Conservation (phyloP, 257 asterid genomes). For the Penstemon newberryi region DNA sequence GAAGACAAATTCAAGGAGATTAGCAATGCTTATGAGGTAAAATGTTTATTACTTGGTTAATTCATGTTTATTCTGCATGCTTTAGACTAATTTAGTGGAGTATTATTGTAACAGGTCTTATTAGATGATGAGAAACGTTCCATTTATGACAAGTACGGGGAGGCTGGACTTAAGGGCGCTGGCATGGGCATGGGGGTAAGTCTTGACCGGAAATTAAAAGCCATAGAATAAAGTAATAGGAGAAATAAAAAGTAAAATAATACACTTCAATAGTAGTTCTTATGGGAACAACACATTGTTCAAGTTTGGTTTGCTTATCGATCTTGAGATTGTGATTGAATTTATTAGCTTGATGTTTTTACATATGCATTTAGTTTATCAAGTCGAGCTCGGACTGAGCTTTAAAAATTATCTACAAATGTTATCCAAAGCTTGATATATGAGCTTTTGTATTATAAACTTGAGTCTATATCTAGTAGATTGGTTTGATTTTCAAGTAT, state of each 20-base stretch:
- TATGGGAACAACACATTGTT: too few species aligned
- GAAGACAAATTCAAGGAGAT: constrained; percentile 96
- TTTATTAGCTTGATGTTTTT: too few species aligned
- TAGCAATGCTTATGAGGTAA: constrained; percentile 97
- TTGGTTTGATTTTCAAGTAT: background rate
- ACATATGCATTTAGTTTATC: too few species aligned
- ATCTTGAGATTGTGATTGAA: too few species aligned
- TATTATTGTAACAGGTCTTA: constrained; percentile 60
- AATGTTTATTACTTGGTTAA: constrained; percentile 25
- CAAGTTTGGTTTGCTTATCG: too few species aligned
- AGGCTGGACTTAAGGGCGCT: constrained; percentile 98
- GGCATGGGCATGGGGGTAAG: constrained; percentile 95
- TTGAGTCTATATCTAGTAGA: too few species aligned
- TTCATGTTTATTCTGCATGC: constrained; percentile 12
- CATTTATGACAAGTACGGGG: constrained; percentile 89
- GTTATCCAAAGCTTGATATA: too few species aligned
- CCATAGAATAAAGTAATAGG: background rate
- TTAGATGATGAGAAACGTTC: constrained; percentile 97
- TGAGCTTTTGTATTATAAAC: too few species aligned
- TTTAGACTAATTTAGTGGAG: constrained; percentile 3
- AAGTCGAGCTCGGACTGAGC: too few species aligned
- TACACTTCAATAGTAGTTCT: background rate
- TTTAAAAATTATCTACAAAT: too few species aligned
- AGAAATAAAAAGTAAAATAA: background rate
- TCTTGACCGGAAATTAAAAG: constrained; percentile 21